Evolutionary conservation across 2,329 filamentous ascomycete species (phyloP).

Genomic region (Fusarium sublunatum): DNA sequence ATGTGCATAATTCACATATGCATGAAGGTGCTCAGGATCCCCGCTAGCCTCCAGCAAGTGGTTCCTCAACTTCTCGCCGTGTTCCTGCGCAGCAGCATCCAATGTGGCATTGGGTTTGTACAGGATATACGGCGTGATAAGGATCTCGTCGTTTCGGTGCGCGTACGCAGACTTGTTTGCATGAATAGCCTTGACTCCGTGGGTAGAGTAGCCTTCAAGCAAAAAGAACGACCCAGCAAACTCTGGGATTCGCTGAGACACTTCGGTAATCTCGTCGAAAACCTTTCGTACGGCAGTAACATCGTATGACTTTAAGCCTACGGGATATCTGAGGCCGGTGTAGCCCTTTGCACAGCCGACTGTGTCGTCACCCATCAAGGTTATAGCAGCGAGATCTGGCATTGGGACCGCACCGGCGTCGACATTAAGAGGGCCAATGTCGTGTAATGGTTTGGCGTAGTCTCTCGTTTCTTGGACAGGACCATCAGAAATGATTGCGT

Average conservation of each 20-base stretch:
- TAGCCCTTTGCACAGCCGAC: conserved; percentile 56
- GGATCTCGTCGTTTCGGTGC: conserved; percentile 28
- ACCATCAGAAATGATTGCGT: conserved; percentile 56
- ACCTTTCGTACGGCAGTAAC: conserved; percentile 39
- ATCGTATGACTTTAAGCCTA: conserved; percentile 55
- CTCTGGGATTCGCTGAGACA: conserved; percentile 23
- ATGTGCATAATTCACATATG: conserved; percentile 38
- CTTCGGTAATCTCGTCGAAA: conserved; percentile 49
- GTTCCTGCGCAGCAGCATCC: conserved; percentile 12
- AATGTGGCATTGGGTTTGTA: conserved; percentile 31
- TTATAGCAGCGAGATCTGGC: conserved; percentile 56
- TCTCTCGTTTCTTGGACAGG: conserved; percentile 50
- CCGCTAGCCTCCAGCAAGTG: conserved; percentile 16
- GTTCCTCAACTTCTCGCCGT: conserved; percentile 19
- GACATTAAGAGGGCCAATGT: conserved; percentile 52
- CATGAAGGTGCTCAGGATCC: conserved; percentile 17
- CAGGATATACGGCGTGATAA: conserved; percentile 15
- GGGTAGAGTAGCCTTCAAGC: conserved; percentile 62
- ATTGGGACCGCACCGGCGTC: conserved; percentile 52
- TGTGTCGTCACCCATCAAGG: conserved; percentile 51
- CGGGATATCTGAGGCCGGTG: conserved; percentile 56
- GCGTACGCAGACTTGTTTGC: conserved; percentile 24
- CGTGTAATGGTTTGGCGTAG: conserved; percentile 56
- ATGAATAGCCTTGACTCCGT: conserved; percentile 17
- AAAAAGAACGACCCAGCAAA: conserved; percentile 56